Evolutionary conservation across 106 monocot species (phyloP).

Genomic region (Dactylorhiza incarnata): DNA sequence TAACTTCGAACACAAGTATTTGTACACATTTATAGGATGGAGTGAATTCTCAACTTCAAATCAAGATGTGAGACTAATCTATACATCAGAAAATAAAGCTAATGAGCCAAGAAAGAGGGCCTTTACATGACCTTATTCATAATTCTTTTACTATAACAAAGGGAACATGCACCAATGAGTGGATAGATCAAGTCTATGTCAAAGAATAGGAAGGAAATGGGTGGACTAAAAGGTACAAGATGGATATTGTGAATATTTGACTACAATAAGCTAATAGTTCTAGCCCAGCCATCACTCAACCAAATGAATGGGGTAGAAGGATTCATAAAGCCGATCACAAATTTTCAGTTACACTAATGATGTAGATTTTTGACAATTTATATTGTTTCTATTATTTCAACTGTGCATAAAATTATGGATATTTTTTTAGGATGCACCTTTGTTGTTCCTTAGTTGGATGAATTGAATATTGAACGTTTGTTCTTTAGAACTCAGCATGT

Average conservation of each 20-base stretch:
- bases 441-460: background rate
- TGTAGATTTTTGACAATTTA: background rate
- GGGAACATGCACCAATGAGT: background rate
- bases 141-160: background rate
- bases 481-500: background rate
- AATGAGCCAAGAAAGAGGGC: too few relatives aligned
- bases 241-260: background rate
- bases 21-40: too few relatives aligned
- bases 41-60: too few relatives aligned
- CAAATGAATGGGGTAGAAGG: background rate
- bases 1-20: too few relatives aligned
- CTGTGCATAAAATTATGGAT: background rate
- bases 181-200: background rate
- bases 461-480: background rate
- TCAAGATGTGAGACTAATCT: too few relatives aligned
- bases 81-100: too few relatives aligned
- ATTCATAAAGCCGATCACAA: background rate
- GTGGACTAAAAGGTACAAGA: background rate
- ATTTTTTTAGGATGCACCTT: background rate
- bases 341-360: background rate
- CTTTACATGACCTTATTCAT: too few relatives aligned
- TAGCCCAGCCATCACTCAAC: background rate
- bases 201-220: background rate
- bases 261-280: background rate
- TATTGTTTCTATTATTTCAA: background rate